These are phyloP conservation scores for Xylariaceae sp. DNA, from an alignment of 2,329 filamentous ascomycete genomes.

Conservation along the genomic window DNA sequence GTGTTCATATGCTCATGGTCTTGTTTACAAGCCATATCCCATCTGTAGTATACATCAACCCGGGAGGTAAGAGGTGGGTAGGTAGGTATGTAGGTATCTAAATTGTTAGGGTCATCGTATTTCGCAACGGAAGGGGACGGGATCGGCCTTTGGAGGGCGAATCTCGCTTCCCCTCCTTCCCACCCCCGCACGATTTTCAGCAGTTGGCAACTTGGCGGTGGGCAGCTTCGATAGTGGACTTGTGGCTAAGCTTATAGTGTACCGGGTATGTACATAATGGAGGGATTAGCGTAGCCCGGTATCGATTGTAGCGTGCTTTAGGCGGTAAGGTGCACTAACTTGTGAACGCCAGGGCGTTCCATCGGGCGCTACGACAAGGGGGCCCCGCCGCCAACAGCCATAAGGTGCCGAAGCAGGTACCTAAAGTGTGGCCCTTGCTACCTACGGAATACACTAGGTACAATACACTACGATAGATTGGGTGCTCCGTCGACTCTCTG, in stretches of 20 bases:
- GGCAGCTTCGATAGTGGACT: neutral
- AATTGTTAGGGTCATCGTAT: too few relatives aligned
- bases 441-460: neutral
- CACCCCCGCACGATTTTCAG: neutral
- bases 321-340: neutral
- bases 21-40: too few relatives aligned
- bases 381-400: conserved; percentile 7
- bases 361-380: conserved; percentile 4
- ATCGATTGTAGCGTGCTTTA: too few relatives aligned
- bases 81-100: neutral
- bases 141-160: neutral
- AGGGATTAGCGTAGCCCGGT: too few relatives aligned
- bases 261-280: neutral
- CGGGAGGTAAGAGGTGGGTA: neutral
- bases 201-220: neutral
- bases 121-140: neutral
- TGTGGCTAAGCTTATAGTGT: neutral
- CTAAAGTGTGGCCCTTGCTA: conserved; percentile 10
- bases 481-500: conserved; percentile 6
- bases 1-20: too few relatives aligned
- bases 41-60: too few relatives aligned
- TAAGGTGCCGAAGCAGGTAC: neutral
- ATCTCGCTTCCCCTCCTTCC: neutral
- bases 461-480: neutral
- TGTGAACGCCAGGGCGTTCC: neutral